phyloP scores from a whole-genome alignment of 2,329 filamentous ascomycete genomes.

The Colletotrichum sidae region DNA sequence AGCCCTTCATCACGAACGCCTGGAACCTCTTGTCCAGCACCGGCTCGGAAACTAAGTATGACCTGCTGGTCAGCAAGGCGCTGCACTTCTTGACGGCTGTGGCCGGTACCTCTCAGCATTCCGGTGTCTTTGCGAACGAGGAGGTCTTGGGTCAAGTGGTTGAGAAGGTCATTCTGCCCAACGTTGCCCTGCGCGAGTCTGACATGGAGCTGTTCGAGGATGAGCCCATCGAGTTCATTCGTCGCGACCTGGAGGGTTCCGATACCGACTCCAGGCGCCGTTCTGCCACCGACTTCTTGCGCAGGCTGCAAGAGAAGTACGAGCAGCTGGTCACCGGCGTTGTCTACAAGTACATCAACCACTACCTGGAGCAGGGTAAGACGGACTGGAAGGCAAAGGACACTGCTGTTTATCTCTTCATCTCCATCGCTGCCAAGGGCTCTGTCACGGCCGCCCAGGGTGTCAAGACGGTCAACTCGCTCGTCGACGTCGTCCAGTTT shows the following conservation, averaged over 20 bases:
- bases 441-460: constrained; percentile 87
- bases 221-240: constrained; percentile 98
- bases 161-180: constrained; percentile 95
- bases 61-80: constrained; percentile 92
- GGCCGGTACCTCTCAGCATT: constrained; percentile 81
- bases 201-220: constrained; percentile 98
- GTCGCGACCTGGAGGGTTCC: constrained; percentile 93
- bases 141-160: constrained; percentile 86
- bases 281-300: constrained; percentile 93
- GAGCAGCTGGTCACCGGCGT: constrained; percentile 86
- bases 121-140: constrained; percentile 86
- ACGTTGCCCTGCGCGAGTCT: constrained; percentile 89
- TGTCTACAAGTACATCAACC: constrained; percentile 87
- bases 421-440: constrained; percentile 93
- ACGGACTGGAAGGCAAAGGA: constrained; percentile 97
- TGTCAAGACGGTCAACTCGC: constrained; percentile 88
- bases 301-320: constrained; percentile 89
- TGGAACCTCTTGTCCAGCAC: constrained; percentile 92
- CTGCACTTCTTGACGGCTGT: constrained; percentile 95
- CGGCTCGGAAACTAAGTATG: constrained; percentile 90
- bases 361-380: constrained; percentile 85
- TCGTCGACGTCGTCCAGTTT: constrained; percentile 91
- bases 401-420: constrained; percentile 96
- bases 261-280: constrained; percentile 93
- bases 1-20: constrained; percentile 87